Conservation (phyloP, 2,329 filamentous ascomycete species). For the Aspergillus pseudoviridinutans region DNA sequence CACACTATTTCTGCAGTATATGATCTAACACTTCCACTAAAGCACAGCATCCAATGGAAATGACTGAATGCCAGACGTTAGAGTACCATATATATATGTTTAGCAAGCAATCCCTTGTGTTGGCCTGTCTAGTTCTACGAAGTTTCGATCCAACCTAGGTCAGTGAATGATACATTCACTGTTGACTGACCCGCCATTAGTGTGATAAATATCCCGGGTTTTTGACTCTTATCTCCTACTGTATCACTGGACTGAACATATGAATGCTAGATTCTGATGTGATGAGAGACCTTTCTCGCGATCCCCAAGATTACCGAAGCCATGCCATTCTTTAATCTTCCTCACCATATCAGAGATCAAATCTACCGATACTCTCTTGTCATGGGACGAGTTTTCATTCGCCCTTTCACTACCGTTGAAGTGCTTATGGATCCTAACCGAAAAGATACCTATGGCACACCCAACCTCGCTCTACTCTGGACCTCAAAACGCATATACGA, state of each 20-base stretch:
- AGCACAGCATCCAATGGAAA: neutral
- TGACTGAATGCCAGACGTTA: neutral
- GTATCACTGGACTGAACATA: neutral
- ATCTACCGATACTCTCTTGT: constrained; percentile 18
- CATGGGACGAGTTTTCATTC: constrained; percentile 13
- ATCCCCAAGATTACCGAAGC: neutral
- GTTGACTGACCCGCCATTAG: neutral
- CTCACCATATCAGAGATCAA: constrained; percentile 11
- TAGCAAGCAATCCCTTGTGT: neutral
- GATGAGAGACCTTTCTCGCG: neutral
- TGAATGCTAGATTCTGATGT: neutral
- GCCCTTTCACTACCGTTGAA: constrained; percentile 15
- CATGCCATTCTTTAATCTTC: constrained; percentile 14
- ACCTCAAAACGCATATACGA: constrained; percentile 14
- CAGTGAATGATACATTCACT: neutral
- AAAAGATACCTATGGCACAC: constrained; percentile 5
- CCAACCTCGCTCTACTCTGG: constrained; percentile 14
- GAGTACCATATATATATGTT: neutral
- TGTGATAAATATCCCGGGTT: neutral
- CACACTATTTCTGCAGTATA: neutral
- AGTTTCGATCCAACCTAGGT: neutral
- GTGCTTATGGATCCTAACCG: constrained; percentile 5
- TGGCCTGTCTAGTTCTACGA: neutral
- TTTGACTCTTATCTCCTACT: neutral
- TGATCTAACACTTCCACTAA: neutral